These are phyloP conservation scores for Hypseocharis bilobata DNA, from an alignment of 441 rosid genomes.

Conservation along the genomic window DNA sequence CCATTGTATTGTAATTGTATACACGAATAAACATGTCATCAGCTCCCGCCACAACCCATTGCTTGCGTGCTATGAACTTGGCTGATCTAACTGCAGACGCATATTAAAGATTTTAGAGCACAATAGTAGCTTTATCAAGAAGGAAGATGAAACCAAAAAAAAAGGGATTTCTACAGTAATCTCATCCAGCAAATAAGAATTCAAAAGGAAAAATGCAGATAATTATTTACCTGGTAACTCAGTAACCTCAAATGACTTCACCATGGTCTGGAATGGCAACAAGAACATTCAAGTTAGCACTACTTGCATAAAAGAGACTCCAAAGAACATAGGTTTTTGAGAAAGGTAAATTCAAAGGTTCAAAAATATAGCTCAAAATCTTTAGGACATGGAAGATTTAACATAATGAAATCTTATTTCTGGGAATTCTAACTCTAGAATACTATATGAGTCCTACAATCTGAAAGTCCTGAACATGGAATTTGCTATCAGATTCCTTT, in stretches of 20 bases:
- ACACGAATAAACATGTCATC: slow-evolving; percentile 65
- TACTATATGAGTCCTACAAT: too few species aligned
- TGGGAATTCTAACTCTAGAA: too few species aligned
- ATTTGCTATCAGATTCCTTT: too few species aligned
- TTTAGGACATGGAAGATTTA: too few species aligned
- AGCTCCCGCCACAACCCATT: slow-evolving; percentile 73
- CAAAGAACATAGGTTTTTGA: slow-evolving; percentile 6
- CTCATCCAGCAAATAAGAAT: slow-evolving; percentile 3
- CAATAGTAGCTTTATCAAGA: not conserved
- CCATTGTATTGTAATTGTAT: slow-evolving; percentile 66
- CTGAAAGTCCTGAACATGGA: too few species aligned
- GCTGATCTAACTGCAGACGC: slow-evolving; percentile 56
- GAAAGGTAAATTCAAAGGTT: slow-evolving; percentile 3
- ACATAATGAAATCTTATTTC: too few species aligned
- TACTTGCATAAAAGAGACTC: not conserved
- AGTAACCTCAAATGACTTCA: slow-evolving; percentile 54
- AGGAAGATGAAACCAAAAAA: slow-evolving; percentile 7
- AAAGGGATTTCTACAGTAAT: not conserved
- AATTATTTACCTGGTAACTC: slow-evolving; percentile 46
- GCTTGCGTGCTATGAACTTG: slow-evolving; percentile 57
- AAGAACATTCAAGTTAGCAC: slow-evolving; percentile 24
- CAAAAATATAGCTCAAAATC: too few species aligned
- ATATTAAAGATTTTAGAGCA: slow-evolving; percentile 21
- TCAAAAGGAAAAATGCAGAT: slow-evolving; percentile 1
- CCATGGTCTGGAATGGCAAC: slow-evolving; percentile 38